These are phyloP conservation scores for Umbilicus rupestris DNA, from an alignment of 164 flowering plant genomes.

Conservation along the genomic window DNA sequence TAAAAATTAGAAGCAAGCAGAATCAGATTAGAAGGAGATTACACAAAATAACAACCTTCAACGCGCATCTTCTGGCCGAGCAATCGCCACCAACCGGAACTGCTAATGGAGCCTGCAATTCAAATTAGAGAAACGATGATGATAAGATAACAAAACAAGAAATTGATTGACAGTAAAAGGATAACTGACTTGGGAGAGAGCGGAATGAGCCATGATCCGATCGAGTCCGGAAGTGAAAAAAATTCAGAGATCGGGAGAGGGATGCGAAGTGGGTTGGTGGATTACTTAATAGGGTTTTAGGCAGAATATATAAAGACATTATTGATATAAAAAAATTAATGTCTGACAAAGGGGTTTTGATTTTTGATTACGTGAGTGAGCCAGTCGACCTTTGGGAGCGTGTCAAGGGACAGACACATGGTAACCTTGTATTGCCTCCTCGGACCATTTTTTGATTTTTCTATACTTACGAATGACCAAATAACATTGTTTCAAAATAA, in stretches of 20 bases:
- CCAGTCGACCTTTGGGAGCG: slow-evolving; percentile 18
- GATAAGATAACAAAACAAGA: neutral
- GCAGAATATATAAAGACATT: neutral
- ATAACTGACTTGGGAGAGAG: slow-evolving; percentile 29
- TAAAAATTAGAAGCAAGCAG: neutral
- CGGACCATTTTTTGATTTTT: neutral
- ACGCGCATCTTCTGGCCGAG: slow-evolving; percentile 24
- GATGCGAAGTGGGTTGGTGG: neutral
- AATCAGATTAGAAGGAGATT: neutral
- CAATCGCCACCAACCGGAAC: slow-evolving; percentile 36
- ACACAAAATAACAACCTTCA: slow-evolving; percentile 21
- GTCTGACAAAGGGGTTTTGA: slow-evolving; percentile 7
- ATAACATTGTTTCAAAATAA: neutral
- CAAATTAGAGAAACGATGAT: neutral
- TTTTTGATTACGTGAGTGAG: neutral
- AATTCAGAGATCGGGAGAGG: neutral
- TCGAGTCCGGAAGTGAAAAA: slow-evolving; percentile 2
- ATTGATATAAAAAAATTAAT: neutral
- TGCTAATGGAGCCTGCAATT: slow-evolving; percentile 36
- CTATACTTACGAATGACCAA: neutral
- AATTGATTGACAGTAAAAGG: neutral
- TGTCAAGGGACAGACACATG: slow-evolving; percentile 25
- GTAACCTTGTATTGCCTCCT: slow-evolving; percentile 9
- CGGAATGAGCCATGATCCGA: slow-evolving; percentile 38
- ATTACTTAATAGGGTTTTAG: neutral